Conservation (phyloP, 129 eudicot species). For the Smallanthus sonchifolius region DNA sequence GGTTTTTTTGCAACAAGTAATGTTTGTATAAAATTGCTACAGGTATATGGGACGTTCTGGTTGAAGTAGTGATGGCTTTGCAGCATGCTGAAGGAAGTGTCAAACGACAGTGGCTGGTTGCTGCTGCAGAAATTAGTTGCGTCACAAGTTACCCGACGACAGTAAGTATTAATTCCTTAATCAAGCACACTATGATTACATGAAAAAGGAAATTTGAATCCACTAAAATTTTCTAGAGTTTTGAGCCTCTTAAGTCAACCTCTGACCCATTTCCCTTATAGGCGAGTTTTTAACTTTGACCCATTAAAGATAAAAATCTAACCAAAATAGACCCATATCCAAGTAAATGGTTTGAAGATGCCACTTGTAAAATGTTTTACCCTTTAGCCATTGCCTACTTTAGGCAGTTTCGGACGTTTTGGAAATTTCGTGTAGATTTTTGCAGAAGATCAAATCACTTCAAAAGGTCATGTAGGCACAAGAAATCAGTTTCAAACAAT, state of each 20-base stretch:
- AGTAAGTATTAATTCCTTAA: constrained; percentile 34
- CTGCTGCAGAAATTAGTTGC: constrained; percentile 75
- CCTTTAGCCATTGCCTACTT: neutral
- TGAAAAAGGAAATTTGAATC: neutral
- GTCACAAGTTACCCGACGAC: constrained; percentile 74
- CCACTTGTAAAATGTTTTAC: neutral
- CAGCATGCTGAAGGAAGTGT: constrained; percentile 60
- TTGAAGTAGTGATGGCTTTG: constrained; percentile 64
- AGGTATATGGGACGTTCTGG: constrained; percentile 77
- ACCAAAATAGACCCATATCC: neutral
- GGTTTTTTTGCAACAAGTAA: neutral
- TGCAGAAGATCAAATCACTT: neutral
- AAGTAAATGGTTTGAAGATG: neutral
- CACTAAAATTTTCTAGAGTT: neutral
- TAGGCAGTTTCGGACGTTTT: neutral
- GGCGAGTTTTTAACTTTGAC: neutral
- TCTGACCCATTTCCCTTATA: neutral
- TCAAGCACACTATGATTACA: neutral
- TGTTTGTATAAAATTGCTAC: constrained; percentile 17
- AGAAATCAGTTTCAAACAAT: neutral
- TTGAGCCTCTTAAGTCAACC: neutral
- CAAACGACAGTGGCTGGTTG: constrained; percentile 83
- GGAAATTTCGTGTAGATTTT: neutral
- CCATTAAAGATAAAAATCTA: neutral
- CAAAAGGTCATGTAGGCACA: neutral